Evolutionary conservation across 2,329 filamentous ascomycete genomes (phyloP), one percentile per base, ranked within the genome.

Genomic region (Parasarocladium wereldwijsianum): DNA sequence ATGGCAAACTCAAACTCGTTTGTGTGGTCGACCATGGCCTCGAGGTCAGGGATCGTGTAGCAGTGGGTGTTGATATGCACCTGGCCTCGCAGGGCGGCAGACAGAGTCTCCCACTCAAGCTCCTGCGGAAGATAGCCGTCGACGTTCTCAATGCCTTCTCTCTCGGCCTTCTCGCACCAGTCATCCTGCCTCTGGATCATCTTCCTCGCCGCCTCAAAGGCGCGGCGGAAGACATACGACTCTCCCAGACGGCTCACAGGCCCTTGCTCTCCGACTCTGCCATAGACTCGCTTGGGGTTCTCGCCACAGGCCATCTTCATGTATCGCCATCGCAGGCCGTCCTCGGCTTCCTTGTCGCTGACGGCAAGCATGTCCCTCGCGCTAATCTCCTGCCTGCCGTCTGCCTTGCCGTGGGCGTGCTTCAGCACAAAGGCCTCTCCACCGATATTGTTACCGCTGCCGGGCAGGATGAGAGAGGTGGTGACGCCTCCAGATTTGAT

Each of bases 281-380:
- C 72, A 35, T 78, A 76, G 1, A 70, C 54, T 1, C 61, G 53
- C 52, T 78, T 78, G 2, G 75, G 57, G 40, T 81, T 81, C 50
- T 81, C 76, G 20, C 76, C 76, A 38, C 75, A 81, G 0, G 76
- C 76, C 75, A 81, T 81, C 54, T 82, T 81, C 62, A 82, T 76
- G 47, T 77, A 81, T 13, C 76, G 62, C 67, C 73, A 76, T 35
- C 57, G 67, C 14, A 60, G 58, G 6, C 11, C n/a, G 24, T 76
- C 72, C 13, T 20, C 22, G 17, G 20, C 17, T 14, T 29, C 27
- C 1, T 74, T 74, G 30, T 78, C 71, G n/a, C n/a, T n/a, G n/a
- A n/a, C n/a, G 2, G 76, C 75, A 8, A 80, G 57, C 55, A 80
- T 61, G 38, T 77, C 68, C 15, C 59, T 52, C 3, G 67, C 70